A percentile compares a stretch with the other conserved stretches of the same genome.
Evolutionary conservation across 164 flowering plant genomes (phyloP).

Genomic region (Magnolia officinalis): DNA sequence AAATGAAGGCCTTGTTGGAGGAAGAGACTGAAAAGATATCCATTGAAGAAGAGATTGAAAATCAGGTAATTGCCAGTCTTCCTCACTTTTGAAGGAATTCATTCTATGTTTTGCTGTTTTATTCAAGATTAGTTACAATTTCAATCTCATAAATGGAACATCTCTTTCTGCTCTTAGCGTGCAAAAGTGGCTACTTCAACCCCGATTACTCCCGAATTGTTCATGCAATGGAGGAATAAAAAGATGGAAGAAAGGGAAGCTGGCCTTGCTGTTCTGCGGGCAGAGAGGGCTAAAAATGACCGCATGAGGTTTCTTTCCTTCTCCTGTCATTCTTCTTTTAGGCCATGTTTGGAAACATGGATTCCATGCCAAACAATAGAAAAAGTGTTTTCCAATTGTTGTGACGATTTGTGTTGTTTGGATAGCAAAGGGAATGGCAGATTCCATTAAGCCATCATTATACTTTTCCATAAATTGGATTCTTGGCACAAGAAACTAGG

Average conservation of each 20-base stretch:
- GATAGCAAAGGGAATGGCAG: too few relatives aligned
- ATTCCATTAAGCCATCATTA: too few relatives aligned
- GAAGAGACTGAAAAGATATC: constrained; percentile 74
- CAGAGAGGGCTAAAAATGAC: constrained; percentile 96
- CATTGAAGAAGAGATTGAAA: constrained; percentile 93
- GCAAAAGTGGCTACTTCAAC: constrained; percentile 65
- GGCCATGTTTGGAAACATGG: background rate
- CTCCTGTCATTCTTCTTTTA: background rate
- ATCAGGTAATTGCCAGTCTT: constrained; percentile 49
- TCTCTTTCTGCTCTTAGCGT: constrained; percentile 45
- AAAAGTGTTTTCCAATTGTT: too few relatives aligned
- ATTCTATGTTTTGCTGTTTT: background rate
- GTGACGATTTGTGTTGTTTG: too few relatives aligned
- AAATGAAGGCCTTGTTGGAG: constrained; percentile 94
- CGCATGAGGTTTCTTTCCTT: constrained; percentile 56
- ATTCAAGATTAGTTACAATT: background rate
- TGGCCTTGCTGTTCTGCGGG: constrained; percentile 65
- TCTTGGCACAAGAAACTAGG: too few relatives aligned
- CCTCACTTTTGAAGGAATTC: background rate
- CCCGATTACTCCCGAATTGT: constrained; percentile 83
- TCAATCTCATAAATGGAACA: background rate
- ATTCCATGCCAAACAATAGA: too few relatives aligned
- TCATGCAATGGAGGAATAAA: constrained; percentile 89
- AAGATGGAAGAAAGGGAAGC: constrained; percentile 80
- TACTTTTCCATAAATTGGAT: too few relatives aligned